A percentile compares a stretch with the other conserved stretches of the same genome.
These are phyloP conservation scores for Pichia sp. DNA, from an alignment of 1,139 yeast genomes.

Conservation along the genomic window DNA sequence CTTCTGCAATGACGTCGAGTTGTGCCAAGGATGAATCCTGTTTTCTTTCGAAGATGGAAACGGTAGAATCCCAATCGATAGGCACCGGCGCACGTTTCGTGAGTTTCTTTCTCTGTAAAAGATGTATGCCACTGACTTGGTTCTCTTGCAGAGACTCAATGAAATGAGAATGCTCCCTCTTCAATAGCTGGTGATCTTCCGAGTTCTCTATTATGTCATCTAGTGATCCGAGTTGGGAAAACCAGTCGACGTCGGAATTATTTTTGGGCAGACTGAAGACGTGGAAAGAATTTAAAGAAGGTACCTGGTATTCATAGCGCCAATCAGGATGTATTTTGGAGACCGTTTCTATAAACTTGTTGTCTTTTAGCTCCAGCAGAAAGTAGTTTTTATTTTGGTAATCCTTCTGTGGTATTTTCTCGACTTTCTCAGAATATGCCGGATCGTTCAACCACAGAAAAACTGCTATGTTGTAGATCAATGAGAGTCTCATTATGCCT, in stretches of 20 bases:
- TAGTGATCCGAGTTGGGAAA: constrained; percentile 34
- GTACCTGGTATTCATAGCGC: constrained; percentile 55
- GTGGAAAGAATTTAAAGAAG: constrained; percentile 56
- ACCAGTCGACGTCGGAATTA: constrained; percentile 20
- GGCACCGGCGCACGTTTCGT: constrained; percentile 45
- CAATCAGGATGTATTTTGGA: constrained; percentile 39
- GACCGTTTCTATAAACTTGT: constrained; percentile 27
- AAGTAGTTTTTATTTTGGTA: constrained; percentile 47
- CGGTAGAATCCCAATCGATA: constrained; percentile 12
- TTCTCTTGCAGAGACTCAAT: constrained; percentile 26
- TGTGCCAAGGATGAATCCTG: constrained; percentile 40
- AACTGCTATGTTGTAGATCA: constrained; percentile 5
- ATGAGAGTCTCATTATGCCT: constrained; percentile 1
- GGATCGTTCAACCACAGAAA: background rate
- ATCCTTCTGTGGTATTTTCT: constrained; percentile 33
- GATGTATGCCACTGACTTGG: constrained; percentile 45
- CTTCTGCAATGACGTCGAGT: constrained; percentile 43
- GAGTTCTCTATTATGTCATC: constrained; percentile 23
- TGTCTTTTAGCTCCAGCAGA: constrained; percentile 47
- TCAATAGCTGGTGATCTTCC: constrained; percentile 24
- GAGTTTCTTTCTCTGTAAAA: constrained; percentile 47
- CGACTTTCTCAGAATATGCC: constrained; percentile 5
- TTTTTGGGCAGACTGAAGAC: constrained; percentile 54
- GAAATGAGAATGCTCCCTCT: constrained; percentile 21
- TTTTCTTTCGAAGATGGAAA: constrained; percentile 8